Base-by-base conservation (phyloP, 179 eudicot genomes). In the Pouteria campechiana region DNA sequence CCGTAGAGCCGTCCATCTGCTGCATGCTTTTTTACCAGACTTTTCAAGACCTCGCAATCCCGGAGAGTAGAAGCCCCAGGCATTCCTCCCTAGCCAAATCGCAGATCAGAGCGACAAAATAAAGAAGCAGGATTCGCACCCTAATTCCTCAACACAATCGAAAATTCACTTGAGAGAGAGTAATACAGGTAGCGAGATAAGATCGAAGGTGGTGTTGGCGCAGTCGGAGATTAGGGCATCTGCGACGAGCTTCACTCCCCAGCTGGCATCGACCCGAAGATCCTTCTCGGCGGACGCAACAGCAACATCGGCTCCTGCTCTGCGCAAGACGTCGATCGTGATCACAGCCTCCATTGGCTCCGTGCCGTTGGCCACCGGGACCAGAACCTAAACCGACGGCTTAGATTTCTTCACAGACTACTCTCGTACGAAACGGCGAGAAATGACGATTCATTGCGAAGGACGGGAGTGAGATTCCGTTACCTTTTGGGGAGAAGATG, bases 281-380 rank as follows among this genome's bases (percentile, higher is more conserved):
- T 63, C 78, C 30, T 90, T 69, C 75, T 86, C 98, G 32, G 82
- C 85, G 6, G 98, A 90, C 31, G 96, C 98, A 32, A 82, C 96
- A 16, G 92, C 79, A 20, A 90, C 98, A 29, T 86, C 87, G 33
- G 94, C 90, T 19, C 93, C 98, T 31, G 92, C 96, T 34, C 98
- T 60, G 38, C 92, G 74, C 65, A 90, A 71, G 10, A 90, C 54
- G 30, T 90, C 98, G 38, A 86, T 58, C 33, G 70, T 73, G 11
- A 82, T 60, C 45, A 79, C 84, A 41, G 98, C 94, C 78, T 90
- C 98, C 74, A 86, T 16, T 15, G 98, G 94, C 72, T 90, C 98
- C 27, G 87, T 76, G 17, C 94, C 98, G 48, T 82, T 77, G 10
- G 96, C 98, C 47, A 86, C 54, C 31, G 98, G 98, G 17, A 90